These are phyloP conservation scores for Suillus subalutaceus DNA, from an alignment of 768 basidiomycete species.

Conservation along the genomic window DNA sequence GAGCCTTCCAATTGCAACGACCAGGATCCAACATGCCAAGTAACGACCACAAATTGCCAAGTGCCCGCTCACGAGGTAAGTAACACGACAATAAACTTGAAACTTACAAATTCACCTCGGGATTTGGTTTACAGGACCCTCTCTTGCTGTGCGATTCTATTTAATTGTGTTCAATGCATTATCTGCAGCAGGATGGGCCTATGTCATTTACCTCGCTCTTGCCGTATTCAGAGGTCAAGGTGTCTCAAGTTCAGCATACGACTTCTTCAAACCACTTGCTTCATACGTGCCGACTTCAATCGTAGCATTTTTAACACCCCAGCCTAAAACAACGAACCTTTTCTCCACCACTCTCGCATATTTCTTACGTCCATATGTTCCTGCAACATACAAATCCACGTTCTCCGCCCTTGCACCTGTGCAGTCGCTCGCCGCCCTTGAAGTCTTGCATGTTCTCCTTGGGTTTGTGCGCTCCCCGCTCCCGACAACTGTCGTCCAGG, in stretches of 20 bases:
- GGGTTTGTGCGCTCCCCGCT: constrained; percentile 82
- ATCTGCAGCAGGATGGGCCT: constrained; percentile 75
- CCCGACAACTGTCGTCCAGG: constrained; percentile 76
- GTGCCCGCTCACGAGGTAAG: constrained; percentile 12
- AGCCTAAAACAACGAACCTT: constrained; percentile 32
- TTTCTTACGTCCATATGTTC: constrained; percentile 41
- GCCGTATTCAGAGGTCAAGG: constrained; percentile 38
- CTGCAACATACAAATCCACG: constrained; percentile 52
- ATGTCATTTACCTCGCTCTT: constrained; percentile 62
- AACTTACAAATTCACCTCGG: neutral
- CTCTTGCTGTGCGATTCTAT: constrained; percentile 43
- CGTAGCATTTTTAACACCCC: constrained; percentile 16
- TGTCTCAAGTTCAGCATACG: constrained; percentile 18
- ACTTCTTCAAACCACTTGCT: constrained; percentile 44
- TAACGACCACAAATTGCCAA: neutral
- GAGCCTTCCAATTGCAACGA: neutral
- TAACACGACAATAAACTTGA: neutral
- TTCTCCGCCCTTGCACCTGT: constrained; percentile 68
- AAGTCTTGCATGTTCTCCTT: constrained; percentile 78
- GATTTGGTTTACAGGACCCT: constrained; percentile 1
- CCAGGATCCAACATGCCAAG: neutral
- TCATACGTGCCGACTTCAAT: constrained; percentile 18
- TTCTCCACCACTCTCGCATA: constrained; percentile 38
- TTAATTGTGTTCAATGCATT: constrained; percentile 77
- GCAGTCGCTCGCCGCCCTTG: constrained; percentile 83